Conservation (phyloP, 2,329 filamentous ascomycete genomes). For the Aureobasidium melanogenum region DNA sequence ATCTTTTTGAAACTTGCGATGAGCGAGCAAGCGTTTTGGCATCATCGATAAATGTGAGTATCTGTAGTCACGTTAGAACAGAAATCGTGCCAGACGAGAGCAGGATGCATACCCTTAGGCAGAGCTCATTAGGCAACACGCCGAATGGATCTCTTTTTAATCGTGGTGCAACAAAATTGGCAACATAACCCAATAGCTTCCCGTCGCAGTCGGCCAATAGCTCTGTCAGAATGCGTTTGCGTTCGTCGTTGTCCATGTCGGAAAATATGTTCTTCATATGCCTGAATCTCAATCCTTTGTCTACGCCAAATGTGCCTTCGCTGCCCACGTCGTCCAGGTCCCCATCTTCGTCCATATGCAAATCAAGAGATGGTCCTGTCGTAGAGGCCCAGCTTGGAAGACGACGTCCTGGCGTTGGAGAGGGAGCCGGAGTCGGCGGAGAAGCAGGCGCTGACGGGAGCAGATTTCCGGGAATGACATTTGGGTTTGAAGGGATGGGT, state of each 20-base stretch:
- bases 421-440: slow-evolving; percentile 58
- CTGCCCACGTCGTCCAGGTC: slow-evolving; percentile 20
- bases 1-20: slow-evolving; percentile 90
- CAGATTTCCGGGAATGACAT: slow-evolving; percentile 49
- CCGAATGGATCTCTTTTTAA: slow-evolving; percentile 95
- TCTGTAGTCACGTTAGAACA: slow-evolving; percentile 40
- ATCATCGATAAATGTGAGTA: slow-evolving; percentile 94
- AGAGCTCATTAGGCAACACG: slow-evolving; percentile 84
- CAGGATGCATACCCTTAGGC: slow-evolving; percentile 56
- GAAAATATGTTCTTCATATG: slow-evolving; percentile 74
- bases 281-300: slow-evolving; percentile 42
- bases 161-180: slow-evolving; percentile 87
- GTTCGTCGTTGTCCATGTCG: slow-evolving; percentile 64
- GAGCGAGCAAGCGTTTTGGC: slow-evolving; percentile 86
- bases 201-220: slow-evolving; percentile 90
- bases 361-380: slow-evolving; percentile 66
- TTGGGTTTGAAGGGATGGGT: slow-evolving; percentile 31
- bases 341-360: slow-evolving; percentile 42
- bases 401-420: slow-evolving; percentile 54
- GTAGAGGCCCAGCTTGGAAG: slow-evolving; percentile 68
- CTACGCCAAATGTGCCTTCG: slow-evolving; percentile 18
- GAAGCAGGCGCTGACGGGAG: slow-evolving; percentile 56
- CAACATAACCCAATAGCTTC: slow-evolving; percentile 89
- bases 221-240: slow-evolving; percentile 75
- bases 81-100: neutral